phyloP scores from a whole-genome alignment of 2,329 filamentous ascomycete species.

The Scytalidium lignicola region DNA sequence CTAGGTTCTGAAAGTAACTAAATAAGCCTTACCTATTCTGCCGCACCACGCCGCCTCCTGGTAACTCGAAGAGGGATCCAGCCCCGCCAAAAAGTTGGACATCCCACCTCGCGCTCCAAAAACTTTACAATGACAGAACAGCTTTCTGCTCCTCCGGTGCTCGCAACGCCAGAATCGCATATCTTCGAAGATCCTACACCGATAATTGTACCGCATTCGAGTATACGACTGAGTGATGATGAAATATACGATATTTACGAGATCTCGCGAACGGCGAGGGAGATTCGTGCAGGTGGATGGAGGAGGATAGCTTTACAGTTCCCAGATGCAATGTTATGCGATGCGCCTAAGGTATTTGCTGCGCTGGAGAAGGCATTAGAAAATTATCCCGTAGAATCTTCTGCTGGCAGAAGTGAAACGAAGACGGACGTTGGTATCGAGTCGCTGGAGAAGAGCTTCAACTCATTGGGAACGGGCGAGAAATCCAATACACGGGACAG shows the following conservation, averaged over 20 bases:
- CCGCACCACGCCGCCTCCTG: neutral
- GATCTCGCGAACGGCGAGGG: constrained; percentile 69
- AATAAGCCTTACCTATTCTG: neutral
- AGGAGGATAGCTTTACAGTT: constrained; percentile 86
- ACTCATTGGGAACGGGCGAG: constrained; percentile 4
- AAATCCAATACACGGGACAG: neutral
- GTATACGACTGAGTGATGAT: constrained; percentile 43
- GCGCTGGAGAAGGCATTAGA: constrained; percentile 50
- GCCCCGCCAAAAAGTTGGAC: neutral
- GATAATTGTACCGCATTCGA: constrained; percentile 26
- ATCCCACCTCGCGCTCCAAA: neutral
- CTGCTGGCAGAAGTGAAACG: constrained; percentile 5
- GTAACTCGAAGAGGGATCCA: neutral
- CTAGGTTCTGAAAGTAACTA: too few species aligned
- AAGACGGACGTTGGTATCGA: constrained; percentile 3
- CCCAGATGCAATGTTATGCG: constrained; percentile 83
- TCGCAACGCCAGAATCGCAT: constrained; percentile 59
- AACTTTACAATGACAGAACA: constrained; percentile 35
- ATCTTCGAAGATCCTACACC: constrained; percentile 47
- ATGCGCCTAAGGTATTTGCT: constrained; percentile 76
- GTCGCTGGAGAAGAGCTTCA: constrained; percentile 15
- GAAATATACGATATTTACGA: constrained; percentile 78
- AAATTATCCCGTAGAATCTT: neutral
- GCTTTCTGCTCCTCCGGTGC: constrained; percentile 50
- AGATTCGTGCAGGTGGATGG: constrained; percentile 70